Percentiles rank a stretch among this genome's conserved stretches.
These are phyloP conservation scores for Lenwebbia sp. DNA, from an alignment of 345 rosid species.

Conservation along the genomic window DNA sequence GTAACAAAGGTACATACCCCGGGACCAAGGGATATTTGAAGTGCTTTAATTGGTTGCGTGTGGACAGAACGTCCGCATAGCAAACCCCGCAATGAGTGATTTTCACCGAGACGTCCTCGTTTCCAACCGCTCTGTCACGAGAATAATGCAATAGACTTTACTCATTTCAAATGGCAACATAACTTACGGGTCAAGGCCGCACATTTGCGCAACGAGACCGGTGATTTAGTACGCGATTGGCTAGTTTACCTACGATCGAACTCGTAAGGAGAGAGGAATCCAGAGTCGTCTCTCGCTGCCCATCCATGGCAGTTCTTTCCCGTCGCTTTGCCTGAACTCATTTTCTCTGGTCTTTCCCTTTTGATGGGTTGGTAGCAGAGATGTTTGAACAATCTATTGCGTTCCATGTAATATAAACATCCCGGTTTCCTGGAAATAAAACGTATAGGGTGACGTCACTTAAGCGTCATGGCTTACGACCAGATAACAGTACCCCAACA, in stretches of 20 bases:
- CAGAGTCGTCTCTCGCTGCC: neutral
- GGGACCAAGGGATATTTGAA: neutral
- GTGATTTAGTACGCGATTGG: neutral
- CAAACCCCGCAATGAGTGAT: conserved; percentile 4
- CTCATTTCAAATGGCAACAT: neutral
- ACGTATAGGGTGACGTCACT: neutral
- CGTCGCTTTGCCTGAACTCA: neutral
- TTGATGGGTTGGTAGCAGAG: neutral
- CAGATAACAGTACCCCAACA: neutral
- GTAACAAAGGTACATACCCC: neutral
- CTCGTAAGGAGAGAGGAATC: neutral
- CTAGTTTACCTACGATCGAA: neutral
- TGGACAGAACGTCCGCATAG: neutral
- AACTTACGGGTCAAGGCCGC: neutral
- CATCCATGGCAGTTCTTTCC: neutral
- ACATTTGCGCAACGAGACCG: accelerated
- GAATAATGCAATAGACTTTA: neutral
- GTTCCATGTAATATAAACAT: neutral
- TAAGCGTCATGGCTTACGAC: neutral
- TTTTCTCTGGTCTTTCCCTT: neutral
- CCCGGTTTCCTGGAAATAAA: neutral
- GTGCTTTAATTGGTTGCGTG: neutral
- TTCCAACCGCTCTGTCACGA: neutral
- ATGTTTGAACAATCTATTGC: neutral
- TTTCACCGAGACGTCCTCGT: neutral